Evolutionary conservation across 345 rosid genomes (phyloP), one percentile per base, ranked within the genome.

Genomic region (Linum tenue): DNA sequence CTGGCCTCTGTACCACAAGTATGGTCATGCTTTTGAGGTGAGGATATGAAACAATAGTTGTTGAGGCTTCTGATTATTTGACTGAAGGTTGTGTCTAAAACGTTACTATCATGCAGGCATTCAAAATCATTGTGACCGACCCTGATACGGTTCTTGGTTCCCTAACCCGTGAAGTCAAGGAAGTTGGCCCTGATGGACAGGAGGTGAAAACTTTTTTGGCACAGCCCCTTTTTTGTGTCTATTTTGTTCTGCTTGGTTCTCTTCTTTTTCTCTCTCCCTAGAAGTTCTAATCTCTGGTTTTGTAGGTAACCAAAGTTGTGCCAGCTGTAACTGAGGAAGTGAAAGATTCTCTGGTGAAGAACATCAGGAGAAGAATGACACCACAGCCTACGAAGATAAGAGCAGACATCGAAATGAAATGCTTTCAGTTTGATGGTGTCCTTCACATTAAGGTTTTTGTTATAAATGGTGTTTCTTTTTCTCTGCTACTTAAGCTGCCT

Each of bases 11-110:
- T 94, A 91, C 72, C 83, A 95, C 64, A 91, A 84, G 73, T 83
- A 91, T 66, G 91, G 95, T 12, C 99, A 90, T 79, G 99, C 97
- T 60, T 94, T 90, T 79, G 99, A 94, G 92, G 99, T 90, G 74
- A 78, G 82, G 51, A 9, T 12, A 56, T 66, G 48, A 15, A 17
- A 22, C 58, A 2, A 39, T 50, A 36, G 60, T 62, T 56, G 36
- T 37, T 61, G 7, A 5, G 3, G n/a, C 60, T 50, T 60, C 70
- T 35, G 43, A 31, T 6, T 40, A 14, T 69, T 5, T 43, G 15
- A 2, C 31, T 1, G 9, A 40, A 41, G 17, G 48, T 12, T 39
- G 7, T 37, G 16, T 16, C 5, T 4, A 36, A 16, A 36, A 63
- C 36, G 6, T 7, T 36, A 50, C 38, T n/a, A 8, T 41, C 17